Percentiles rank a stretch among this genome's conserved stretches.
Conservation (phyloP, 768 basidiomycete species). For the Lentinula raphanica region DNA sequence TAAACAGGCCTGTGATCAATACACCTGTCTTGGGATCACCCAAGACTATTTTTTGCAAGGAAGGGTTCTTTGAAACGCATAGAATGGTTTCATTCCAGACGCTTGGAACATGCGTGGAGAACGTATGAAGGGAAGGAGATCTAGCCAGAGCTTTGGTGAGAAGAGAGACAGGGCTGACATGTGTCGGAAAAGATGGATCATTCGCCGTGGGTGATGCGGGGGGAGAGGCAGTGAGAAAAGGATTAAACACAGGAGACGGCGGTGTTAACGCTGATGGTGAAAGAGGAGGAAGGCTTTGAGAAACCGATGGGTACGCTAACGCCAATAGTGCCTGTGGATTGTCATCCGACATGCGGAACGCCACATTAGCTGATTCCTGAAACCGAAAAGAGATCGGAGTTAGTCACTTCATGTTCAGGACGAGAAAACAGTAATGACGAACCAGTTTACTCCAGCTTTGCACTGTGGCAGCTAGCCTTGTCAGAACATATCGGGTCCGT, state of each 20-base stretch:
- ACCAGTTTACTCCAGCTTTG: slow-evolving; percentile 42
- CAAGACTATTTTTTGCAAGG: slow-evolving; percentile 41
- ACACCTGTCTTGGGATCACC: slow-evolving; percentile 26
- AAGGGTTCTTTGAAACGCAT: slow-evolving; percentile 41
- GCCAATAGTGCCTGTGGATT: slow-evolving; percentile 14
- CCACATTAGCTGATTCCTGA: slow-evolving; percentile 50
- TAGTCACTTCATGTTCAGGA: background rate
- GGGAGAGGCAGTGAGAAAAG: background rate
- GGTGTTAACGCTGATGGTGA: background rate
- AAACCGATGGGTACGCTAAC: background rate
- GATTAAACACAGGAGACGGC: background rate
- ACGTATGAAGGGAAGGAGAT: slow-evolving; percentile 38
- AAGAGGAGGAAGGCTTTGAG: background rate
- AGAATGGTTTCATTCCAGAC: slow-evolving; percentile 56
- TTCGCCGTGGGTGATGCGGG: background rate
- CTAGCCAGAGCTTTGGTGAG: slow-evolving; percentile 33
- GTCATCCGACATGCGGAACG: slow-evolving; percentile 51
- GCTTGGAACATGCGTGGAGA: slow-evolving; percentile 50
- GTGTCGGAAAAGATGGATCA: background rate
- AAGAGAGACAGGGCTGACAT: slow-evolving; percentile 27
- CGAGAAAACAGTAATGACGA: slow-evolving; percentile 20
- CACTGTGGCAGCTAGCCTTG: slow-evolving; percentile 41
- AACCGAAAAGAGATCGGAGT: background rate
- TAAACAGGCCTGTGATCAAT: slow-evolving; percentile 48
- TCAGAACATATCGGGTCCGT: slow-evolving; percentile 39